These are phyloP conservation scores for Fraxinus paxiana DNA, from an alignment of 305 asterid genomes.

Conservation along the genomic window DNA sequence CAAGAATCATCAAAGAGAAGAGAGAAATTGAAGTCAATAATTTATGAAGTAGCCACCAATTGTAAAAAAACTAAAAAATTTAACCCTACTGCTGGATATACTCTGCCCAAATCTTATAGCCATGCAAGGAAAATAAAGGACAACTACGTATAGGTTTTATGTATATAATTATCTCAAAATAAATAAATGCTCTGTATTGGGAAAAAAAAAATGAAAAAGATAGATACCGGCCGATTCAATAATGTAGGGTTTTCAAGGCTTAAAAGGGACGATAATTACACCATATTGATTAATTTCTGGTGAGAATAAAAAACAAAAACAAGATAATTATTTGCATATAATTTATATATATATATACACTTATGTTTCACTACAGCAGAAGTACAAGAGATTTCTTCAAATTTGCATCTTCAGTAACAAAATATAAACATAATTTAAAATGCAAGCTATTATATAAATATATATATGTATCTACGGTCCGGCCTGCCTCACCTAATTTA, in stretches of 20 bases:
- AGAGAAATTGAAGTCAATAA: not conserved
- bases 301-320: not conserved
- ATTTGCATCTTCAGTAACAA: not conserved
- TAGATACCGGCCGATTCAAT: too few species aligned
- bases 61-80: not conserved
- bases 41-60: not conserved
- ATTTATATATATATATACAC: too few species aligned
- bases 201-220: too few species aligned
- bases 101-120: not conserved
- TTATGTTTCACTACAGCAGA: not conserved
- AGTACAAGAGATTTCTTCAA: not conserved
- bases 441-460: not conserved
- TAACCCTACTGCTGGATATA: not conserved
- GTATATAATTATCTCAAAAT: too few species aligned
- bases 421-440: not conserved
- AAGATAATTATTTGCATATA: not conserved
- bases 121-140: not conserved
- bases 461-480: not conserved
- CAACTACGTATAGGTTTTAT: not conserved
- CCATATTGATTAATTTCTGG: not conserved
- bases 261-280: not conserved
- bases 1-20: not conserved
- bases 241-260: not conserved
- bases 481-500: slow-evolving; percentile 18
- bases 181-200: too few species aligned